Evolutionary conservation across 2,329 filamentous ascomycete species (phyloP), one percentile per base, ranked within the genome.

Genomic region (Arthroderma uncinatum): DNA sequence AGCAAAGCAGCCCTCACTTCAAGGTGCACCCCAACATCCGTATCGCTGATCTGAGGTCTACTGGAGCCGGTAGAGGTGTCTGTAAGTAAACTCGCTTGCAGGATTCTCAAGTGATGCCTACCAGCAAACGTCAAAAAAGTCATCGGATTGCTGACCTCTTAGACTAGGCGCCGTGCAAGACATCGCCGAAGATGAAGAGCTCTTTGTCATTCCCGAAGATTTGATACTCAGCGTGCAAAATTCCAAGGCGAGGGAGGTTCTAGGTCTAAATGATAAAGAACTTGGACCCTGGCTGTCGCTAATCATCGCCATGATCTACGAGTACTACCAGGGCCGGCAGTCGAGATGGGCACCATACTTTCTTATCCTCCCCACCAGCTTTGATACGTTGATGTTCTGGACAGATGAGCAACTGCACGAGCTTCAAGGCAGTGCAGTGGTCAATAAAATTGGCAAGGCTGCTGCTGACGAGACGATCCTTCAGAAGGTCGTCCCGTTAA

Each of bases 371-470:
- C 89, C 89, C 2, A 67, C 68, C 55, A 66, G 73, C 1, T 95
- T 95, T 66, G 82, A 93, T 68, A 94, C 89, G 1, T 79, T 92
- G 62, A 95, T 96, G 87, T 95, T 91, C 73, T 96, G 91, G 91
- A 76, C 80, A 1, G 74, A 79, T 0, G 73, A 76, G 0, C 89
- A 95, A 68, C 76, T 95, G 2, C 72, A 75, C 0, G 78, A 85
- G 64, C 79, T 95, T 7, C 85, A 92, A 71, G 87, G 85, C 16
- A 91, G 87, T 66, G 81, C 87, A 0, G 81, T 93, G n/a, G 69
- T 84, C 2, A 73, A 79, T 60, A 92, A 90, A 68, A 86, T 95
- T 61, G 90, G 89, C 52, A 87, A 82, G 62, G 75, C 80, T 3
- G 77, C 81, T 56, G 89, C 89, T 1, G 84, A 94, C 59, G 72